A percentile compares a stretch with the other conserved stretches of the same genome.
These are phyloP conservation scores for Chrysanthemum makinoi DNA, from an alignment of 129 eudicot genomes.

Conservation along the genomic window DNA sequence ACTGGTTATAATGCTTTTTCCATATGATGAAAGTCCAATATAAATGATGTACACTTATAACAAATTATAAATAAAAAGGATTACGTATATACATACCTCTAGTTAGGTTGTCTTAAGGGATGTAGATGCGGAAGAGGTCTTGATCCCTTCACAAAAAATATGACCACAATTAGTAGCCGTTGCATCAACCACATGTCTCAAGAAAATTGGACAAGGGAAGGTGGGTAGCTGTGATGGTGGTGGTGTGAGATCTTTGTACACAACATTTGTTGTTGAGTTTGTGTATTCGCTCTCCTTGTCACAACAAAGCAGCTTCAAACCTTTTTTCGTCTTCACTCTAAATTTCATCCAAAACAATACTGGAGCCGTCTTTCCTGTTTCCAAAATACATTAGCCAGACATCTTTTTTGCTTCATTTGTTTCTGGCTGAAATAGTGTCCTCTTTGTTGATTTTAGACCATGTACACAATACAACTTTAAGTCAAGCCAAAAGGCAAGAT, in stretches of 20 bases:
- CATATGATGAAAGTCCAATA: background rate
- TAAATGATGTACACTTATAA: background rate
- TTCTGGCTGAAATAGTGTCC: too few relatives aligned
- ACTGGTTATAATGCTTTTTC: slow-evolving; percentile 1
- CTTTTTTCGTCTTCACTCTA: too few relatives aligned
- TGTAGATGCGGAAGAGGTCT: slow-evolving; percentile 42
- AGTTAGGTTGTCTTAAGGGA: slow-evolving; percentile 30
- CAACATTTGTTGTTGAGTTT: too few relatives aligned
- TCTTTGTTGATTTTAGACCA: too few relatives aligned
- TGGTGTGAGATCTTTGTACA: background rate
- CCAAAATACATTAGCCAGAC: too few relatives aligned
- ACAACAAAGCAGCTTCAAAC: too few relatives aligned
- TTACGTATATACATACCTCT: slow-evolving; percentile 5
- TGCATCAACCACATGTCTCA: slow-evolving; percentile 44
- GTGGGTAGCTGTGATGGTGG: slow-evolving; percentile 19
- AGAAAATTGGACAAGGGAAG: slow-evolving; percentile 50
- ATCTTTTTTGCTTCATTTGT: too few relatives aligned
- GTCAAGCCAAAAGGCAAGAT: too few relatives aligned
- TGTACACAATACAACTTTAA: too few relatives aligned
- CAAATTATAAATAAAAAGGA: background rate
- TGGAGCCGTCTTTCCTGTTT: too few relatives aligned
- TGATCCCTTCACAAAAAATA: background rate
- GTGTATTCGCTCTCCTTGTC: too few relatives aligned
- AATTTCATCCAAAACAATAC: too few relatives aligned
- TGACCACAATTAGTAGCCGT: background rate